Percentiles rank a stretch among this genome's conserved stretches.
These are phyloP conservation scores for Tardiomyces digboiensis DNA, from an alignment of 1,139 yeast species.

Conservation along the genomic window DNA sequence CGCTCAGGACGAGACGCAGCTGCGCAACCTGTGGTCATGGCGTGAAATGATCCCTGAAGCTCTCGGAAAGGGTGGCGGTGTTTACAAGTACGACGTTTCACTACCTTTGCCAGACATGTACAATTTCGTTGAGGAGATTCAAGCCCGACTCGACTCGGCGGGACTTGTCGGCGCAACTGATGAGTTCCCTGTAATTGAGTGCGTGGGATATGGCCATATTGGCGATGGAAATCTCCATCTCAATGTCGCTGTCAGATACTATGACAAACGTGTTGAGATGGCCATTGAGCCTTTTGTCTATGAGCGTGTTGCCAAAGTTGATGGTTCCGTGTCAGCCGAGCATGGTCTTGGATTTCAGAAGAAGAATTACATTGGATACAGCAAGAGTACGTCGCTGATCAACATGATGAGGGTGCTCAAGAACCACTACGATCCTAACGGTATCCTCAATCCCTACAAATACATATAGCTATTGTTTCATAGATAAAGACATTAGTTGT, in stretches of 20 bases:
- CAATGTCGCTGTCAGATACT: constrained; percentile 83
- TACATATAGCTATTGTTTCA: constrained; percentile 29
- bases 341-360: constrained; percentile 97
- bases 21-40: constrained; percentile 84
- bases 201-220: constrained; percentile 91
- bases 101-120: constrained; percentile 74
- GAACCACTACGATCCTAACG: constrained; percentile 78
- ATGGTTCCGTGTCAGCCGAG: constrained; percentile 93
- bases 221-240: constrained; percentile 96
- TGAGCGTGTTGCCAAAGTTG: constrained; percentile 69
- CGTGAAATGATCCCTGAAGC: constrained; percentile 93
- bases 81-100: constrained; percentile 93
- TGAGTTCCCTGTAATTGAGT: constrained; percentile 68
- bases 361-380: constrained; percentile 77
- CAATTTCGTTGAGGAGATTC: constrained; percentile 67
- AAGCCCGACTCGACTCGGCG: constrained; percentile 44
- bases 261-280: constrained; percentile 65
- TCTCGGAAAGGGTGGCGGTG: constrained; percentile 79
- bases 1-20: constrained; percentile 90
- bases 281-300: constrained; percentile 88
- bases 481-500: too few species aligned
- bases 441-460: constrained; percentile 88
- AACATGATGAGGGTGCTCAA: constrained; percentile 67
- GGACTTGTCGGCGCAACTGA: constrained; percentile 60
- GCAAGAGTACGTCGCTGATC: constrained; percentile 64